These are phyloP conservation scores for Nakazawaea anatomiae DNA, from an alignment of 805 yeast species.

Conservation along the genomic window DNA sequence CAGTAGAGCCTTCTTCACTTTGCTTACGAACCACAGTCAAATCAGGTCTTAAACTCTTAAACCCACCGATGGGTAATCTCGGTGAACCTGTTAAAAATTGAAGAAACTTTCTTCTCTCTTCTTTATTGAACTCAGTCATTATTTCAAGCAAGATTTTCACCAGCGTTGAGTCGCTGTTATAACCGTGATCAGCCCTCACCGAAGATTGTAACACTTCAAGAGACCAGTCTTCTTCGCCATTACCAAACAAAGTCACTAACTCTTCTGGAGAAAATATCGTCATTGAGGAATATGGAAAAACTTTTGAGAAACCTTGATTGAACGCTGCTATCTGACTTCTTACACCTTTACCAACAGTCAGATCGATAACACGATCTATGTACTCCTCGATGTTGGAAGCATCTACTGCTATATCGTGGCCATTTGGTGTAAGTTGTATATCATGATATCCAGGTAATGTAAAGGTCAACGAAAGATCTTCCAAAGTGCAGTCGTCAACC, in stretches of 20 bases:
- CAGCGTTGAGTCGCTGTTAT: conserved; percentile 58
- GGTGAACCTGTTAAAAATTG: conserved; percentile 94
- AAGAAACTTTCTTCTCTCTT: conserved; percentile 65
- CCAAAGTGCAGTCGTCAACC: conserved; percentile 36
- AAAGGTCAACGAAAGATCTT: conserved; percentile 56
- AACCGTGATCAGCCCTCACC: conserved; percentile 88
- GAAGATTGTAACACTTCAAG: conserved; percentile 49
- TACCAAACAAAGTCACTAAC: conserved; percentile 65
- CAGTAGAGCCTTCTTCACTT: conserved; percentile 59
- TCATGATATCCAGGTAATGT: conserved; percentile 72
- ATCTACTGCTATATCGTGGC: conserved; percentile 44
- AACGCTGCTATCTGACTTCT: conserved; percentile 60
- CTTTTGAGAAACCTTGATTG: conserved; percentile 73
- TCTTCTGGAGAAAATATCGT: conserved; percentile 71
- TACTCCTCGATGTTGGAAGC: conserved; percentile 52
- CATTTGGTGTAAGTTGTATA: conserved; percentile 52
- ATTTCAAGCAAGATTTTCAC: conserved; percentile 58
- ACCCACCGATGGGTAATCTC: conserved; percentile 89
- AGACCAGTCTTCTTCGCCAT: conserved; percentile 84
- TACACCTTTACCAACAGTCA: conserved; percentile 60
- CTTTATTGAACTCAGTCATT: conserved; percentile 44
- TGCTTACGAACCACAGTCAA: conserved; percentile 83
- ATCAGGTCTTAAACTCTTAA: conserved; percentile 72
- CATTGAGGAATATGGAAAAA: conserved; percentile 73
- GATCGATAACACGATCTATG: conserved; percentile 49